Conservation (phyloP, 1,284 basidiomycete genomes). For the Cryptococcus wingfieldii region DNA sequence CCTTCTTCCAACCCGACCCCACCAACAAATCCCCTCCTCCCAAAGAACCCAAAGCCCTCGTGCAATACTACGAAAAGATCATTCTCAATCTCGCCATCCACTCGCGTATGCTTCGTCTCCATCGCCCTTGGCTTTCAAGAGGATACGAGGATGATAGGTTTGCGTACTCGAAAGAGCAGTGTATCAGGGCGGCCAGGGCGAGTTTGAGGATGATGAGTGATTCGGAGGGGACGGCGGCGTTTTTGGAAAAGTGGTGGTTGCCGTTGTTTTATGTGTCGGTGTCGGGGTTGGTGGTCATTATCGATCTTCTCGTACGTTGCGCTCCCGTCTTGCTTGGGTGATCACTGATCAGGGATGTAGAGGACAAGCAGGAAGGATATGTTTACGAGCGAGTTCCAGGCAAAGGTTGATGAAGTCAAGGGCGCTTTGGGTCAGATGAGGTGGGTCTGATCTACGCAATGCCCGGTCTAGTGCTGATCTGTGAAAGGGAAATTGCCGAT, state of each 20-base stretch:
- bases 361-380: constrained; percentile 39
- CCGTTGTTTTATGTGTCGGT: constrained; percentile 43
- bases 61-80: constrained; percentile 49
- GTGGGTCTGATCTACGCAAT: constrained; percentile 10
- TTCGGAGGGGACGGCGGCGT: constrained; percentile 39
- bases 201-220: constrained; percentile 47
- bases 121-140: constrained; percentile 46
- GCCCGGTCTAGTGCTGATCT: background rate
- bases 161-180: constrained; percentile 49
- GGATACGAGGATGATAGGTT: constrained; percentile 47
- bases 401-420: constrained; percentile 45
- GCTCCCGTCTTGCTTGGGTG: background rate
- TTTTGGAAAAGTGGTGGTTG: constrained; percentile 50
- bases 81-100: constrained; percentile 48
- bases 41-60: constrained; percentile 36
- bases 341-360: constrained; percentile 5
- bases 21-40: constrained; percentile 21
- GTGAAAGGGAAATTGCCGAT: constrained; percentile 36
- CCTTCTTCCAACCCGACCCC: constrained; percentile 46
- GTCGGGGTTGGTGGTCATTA: constrained; percentile 48
- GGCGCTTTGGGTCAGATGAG: constrained; percentile 44
- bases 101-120: constrained; percentile 47
- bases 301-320: constrained; percentile 43
- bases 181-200: constrained; percentile 48
- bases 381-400: constrained; percentile 39